Conservation (phyloP, 177 flowering plant species). For the Telopea speciosissima region DNA sequence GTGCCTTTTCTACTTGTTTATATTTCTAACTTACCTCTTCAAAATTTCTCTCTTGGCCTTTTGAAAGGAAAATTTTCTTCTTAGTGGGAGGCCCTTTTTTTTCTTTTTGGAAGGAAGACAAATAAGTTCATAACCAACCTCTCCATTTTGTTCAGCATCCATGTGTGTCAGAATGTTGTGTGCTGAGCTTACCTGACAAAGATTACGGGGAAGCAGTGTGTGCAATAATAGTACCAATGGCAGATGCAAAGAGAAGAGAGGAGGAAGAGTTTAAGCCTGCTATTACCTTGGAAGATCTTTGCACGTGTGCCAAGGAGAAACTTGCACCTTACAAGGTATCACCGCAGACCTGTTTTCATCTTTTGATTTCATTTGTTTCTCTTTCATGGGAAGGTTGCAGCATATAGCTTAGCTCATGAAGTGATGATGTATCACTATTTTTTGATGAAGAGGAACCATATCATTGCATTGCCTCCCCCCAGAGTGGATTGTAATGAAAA, state of each 20-base stretch:
- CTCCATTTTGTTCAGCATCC: constrained; percentile 53
- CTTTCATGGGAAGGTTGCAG: background rate
- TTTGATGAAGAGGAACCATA: no score
- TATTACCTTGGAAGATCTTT: constrained; percentile 68
- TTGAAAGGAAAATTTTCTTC: background rate
- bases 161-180: constrained; percentile 77
- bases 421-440: no score
- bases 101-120: background rate
- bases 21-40: background rate
- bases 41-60: background rate
- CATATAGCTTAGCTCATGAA: background rate
- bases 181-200: constrained; percentile 80
- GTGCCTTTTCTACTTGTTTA: constrained; percentile 13
- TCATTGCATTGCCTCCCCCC: no score
- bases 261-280: constrained; percentile 57
- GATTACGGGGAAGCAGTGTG: constrained; percentile 83
- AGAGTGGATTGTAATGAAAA: no score
- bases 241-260: constrained; percentile 38
- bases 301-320: constrained; percentile 77
- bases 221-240: constrained; percentile 67
- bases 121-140: background rate
- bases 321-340: constrained; percentile 96
- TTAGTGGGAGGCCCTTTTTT: background rate
- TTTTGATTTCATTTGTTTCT: background rate
- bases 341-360: background rate